phyloP scores from a whole-genome alignment of 2,329 filamentous ascomycete species.

The Taxawa tesnikishii region DNA sequence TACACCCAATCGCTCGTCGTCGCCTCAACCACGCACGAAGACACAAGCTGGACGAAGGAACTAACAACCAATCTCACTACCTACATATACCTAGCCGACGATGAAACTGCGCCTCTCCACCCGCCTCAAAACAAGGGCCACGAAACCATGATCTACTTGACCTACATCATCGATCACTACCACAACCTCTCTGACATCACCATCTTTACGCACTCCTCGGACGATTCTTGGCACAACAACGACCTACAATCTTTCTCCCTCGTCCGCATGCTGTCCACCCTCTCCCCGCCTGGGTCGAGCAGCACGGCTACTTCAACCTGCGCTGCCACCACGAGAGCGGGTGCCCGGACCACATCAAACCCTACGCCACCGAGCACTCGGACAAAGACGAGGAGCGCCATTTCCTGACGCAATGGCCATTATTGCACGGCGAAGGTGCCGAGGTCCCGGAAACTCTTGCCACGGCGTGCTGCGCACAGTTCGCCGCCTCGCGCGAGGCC shows the following conservation, averaged over 20 bases:
- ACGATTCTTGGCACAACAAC: slow-evolving; percentile 15
- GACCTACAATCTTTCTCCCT: slow-evolving; percentile 13
- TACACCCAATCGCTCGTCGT: slow-evolving; percentile 16
- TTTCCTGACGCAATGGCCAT: neutral
- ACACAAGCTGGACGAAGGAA: slow-evolving; percentile 32
- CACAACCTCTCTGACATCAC: slow-evolving; percentile 16
- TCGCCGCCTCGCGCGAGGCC: slow-evolving; percentile 45
- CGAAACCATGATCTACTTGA: slow-evolving; percentile 35
- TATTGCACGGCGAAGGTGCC: slow-evolving; percentile 23
- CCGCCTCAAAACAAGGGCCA: slow-evolving; percentile 25
- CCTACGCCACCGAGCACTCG: slow-evolving; percentile 9
- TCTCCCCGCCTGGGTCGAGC: slow-evolving; percentile 10
- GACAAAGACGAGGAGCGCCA: slow-evolving; percentile 9
- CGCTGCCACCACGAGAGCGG: slow-evolving; percentile 13
- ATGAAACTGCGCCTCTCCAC: slow-evolving; percentile 8
- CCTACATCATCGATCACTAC: slow-evolving; percentile 35
- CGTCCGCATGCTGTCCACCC: slow-evolving; percentile 11
- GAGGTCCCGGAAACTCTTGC: slow-evolving; percentile 34
- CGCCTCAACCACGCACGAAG: slow-evolving; percentile 29
- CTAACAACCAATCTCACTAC: slow-evolving; percentile 36
- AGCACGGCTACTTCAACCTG: slow-evolving; percentile 15
- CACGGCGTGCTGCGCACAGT: slow-evolving; percentile 53
- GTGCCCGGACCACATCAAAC: slow-evolving; percentile 14
- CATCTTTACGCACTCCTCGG: slow-evolving; percentile 16
- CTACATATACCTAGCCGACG: slow-evolving; percentile 30